Evolutionary conservation across 2,329 filamentous ascomycete genomes (phyloP), one percentile per base, ranked within the genome.

Genomic region (Bretziella fagacearum): DNA sequence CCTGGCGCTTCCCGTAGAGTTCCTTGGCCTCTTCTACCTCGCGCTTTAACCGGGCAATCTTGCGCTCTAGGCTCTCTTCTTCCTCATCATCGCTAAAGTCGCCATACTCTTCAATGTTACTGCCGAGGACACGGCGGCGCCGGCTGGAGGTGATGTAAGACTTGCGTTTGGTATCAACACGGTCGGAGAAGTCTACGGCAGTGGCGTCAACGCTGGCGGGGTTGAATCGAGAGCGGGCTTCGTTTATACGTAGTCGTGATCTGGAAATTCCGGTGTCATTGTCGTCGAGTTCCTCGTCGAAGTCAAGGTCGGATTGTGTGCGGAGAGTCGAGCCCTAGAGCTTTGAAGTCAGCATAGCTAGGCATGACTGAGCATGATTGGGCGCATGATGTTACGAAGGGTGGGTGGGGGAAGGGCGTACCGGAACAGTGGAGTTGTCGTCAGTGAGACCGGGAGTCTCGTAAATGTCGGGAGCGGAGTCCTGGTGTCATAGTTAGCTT

Each of bases 391-490:
- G n/a, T n/a, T n/a, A n/a, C n/a, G n/a, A n/a, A n/a, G n/a, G n/a
- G n/a, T n/a, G n/a, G n/a, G n/a, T n/a, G 10, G 7, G 8, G 13
- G 18, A 6, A 33, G 39, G 37, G 62, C 74, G 62, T 66, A 89
- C 84, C 48, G 79, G 83, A 49, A 86, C 67, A 41, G 86, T 94
- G 18, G 86, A 93, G 53, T 77, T 82, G 62, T 93, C 87, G 58
- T 94, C 85, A 48, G 82, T 89, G 54, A 95, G 68, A 48, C 93
- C 87, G 54, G 89, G 87, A 13, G 91, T 96, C 64, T 96, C 89
- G 68, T 95, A 96, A 57, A 94, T 84, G 59, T 96, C 91, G 54
- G 87, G 87, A 23, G 87, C 86, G 47, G 81, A 82, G 64, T 95
- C 87, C 83, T 93, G 54, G 17, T 32, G 17, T 23, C n/a, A 29